Base-by-base conservation (phyloP, 192 early-diverging fungal genomes). In the Gorgonomyces haynaldii region DNA sequence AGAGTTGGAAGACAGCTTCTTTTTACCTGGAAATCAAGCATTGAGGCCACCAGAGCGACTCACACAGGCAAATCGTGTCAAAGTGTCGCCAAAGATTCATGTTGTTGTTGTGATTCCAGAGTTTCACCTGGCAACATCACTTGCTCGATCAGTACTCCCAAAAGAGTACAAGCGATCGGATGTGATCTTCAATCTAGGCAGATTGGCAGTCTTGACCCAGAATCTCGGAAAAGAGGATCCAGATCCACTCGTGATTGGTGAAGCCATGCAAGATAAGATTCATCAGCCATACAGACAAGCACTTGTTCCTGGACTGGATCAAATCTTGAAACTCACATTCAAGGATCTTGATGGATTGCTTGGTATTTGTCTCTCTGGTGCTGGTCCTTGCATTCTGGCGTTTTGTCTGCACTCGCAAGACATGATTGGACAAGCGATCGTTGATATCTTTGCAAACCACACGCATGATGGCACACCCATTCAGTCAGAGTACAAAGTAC, bases 211-310 rank as follows among this genome's bases (percentile, higher is more conserved):
- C 26, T 79, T 99, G 47, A 84, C 82, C 26, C 79, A 79, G 9
- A 86, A 84, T 12, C 72, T 97, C 27, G 82, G 79, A 35, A 66
- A 62, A 21, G 37, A 5, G 1, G 32, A 39, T 4, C 71, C 81
- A 21, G 38, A 36, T 22, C 72, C 83, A 25, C 72, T 85, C 54
- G 51, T 91, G 25, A 83, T 99, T 54, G 81, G 70, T 57, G 82
- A 86, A 44, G 87, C 91, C 4, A 97, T 99, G 93, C 80, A 81
- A 50, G 96, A 99, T 69, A 76, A 79, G 56, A 65, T 97, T n/a
- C 96, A 99, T 61, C 96, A 99, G 65, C 83, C 83, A 4, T 95
- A 99, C 66, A 72, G 96, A 27, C 84, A 82, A 54, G 80, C 88
- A 58, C 69, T 99, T 60, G 83, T 98, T 29, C 96, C 96, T 6